Percentiles rank a stretch among this genome's conserved stretches.
Evolutionary conservation across 495 filamentous ascomycete genomes (phyloP).

Genomic region (Filosporella fistucella): DNA sequence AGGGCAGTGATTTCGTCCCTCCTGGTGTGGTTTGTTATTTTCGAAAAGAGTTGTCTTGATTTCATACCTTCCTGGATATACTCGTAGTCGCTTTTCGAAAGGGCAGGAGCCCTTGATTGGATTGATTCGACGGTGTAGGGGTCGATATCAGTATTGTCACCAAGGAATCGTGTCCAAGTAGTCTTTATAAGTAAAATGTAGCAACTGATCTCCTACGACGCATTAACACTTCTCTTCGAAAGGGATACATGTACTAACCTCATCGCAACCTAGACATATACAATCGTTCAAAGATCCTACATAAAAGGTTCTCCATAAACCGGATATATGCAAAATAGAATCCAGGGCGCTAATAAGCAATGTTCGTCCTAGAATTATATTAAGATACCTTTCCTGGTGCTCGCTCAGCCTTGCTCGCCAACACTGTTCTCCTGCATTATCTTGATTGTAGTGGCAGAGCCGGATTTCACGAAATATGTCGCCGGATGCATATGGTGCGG

Average conservation of each 20-base stretch:
- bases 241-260: conserved; percentile 14
- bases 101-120: conserved; percentile 14
- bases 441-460: conserved; percentile 10
- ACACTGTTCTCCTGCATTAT: conserved; percentile 6
- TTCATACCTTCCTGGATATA: conserved; percentile 5
- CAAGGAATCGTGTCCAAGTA: conserved; percentile 5
- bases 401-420: conserved; percentile 9
- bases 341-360: conserved; percentile 11
- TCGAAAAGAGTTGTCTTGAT: conserved; percentile 10
- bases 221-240: no score
- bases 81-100: conserved; percentile 12
- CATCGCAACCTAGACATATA: conserved; percentile 9
- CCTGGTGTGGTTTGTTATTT: background rate
- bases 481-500: conserved; percentile 8
- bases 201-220: no score
- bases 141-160: no score
- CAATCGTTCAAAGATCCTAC: conserved; percentile 10
- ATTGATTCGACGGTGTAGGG: conserved; percentile 14
- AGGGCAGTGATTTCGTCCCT: conserved; percentile 1
- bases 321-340: conserved; percentile 12
- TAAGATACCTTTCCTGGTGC: conserved; percentile 2
- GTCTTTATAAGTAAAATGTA: background rate
- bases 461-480: conserved; percentile 15
- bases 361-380: background rate
- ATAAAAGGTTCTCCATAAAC: conserved; percentile 12